Base-by-base conservation (phyloP, 1,139 yeast genomes). In the Hanseniaspora sp. region DNA sequence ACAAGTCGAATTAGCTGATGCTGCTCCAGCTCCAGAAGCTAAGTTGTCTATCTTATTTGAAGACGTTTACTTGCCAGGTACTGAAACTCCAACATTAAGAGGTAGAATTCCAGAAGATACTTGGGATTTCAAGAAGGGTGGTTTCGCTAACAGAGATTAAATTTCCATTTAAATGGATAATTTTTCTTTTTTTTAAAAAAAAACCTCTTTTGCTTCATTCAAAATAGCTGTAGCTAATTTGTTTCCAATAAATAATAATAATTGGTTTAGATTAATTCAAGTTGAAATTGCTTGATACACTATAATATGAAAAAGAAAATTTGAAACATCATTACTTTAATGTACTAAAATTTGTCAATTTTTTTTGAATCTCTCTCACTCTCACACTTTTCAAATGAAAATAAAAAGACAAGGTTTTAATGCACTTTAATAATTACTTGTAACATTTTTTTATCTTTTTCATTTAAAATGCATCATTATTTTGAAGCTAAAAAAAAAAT, bases 101-200 rank as follows among this genome's bases (percentile, higher is more conserved):
- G 98, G 98, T 62, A 86, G 98, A 78, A 83, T 88, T 68, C 84
- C 95, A 62, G 95, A 86, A 64, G 97, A 90, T 70, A 79, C 90
- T 58, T 84, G 95, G 95, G 83, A 83, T 70, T 84, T 84, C 70
- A 75, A 75, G 66, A 84, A 83, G 75, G 79, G 81, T 67, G 83
- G 81, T 61, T 84, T 82, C 68, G 80, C 69, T 54, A 59, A 58
- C 59, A 63, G 64, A 61, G 59, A 58, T 49, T 59, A 58, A 53
- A n/a, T 23, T 41, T 49, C 28, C 11, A 9, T 33, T 13, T 37
- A 46, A 4, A 4, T 35, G n/a, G 13, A 15, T 29, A 33, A 11
- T 12, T 38, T 15, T 37, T 31, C 8, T 35, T 43, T 7, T 39
- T 23, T 33, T 7, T 35, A 15, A 45, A 34, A 34, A 37, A n/a